These are phyloP conservation scores for Myochromella boudieri DNA, from an alignment of 768 basidiomycete genomes.

Conservation along the genomic window DNA sequence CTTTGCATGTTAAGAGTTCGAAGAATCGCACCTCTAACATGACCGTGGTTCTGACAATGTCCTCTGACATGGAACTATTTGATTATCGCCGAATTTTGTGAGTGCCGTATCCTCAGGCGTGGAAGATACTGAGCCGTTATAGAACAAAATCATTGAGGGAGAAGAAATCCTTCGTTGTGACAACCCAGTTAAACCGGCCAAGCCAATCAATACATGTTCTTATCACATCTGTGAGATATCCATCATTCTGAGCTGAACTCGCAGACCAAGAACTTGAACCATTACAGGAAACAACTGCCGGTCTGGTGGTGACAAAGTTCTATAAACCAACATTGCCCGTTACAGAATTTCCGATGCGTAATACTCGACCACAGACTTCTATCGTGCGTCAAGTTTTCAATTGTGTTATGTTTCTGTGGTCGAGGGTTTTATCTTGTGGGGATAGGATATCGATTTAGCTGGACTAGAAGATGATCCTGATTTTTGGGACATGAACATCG, in stretches of 20 bases:
- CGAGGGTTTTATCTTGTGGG: not conserved
- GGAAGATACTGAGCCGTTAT: not conserved
- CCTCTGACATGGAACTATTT: conserved; percentile 72
- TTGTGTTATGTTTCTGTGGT: not conserved
- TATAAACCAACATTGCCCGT: conserved; percentile 60
- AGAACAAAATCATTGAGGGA: conserved; percentile 72
- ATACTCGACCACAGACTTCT: conserved; percentile 69
- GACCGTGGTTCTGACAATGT: conserved; percentile 72
- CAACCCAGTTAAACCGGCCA: conserved; percentile 64
- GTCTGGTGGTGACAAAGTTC: conserved; percentile 48
- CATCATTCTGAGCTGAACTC: not conserved
- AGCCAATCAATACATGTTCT: conserved; percentile 67
- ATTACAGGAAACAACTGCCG: conserved; percentile 72
- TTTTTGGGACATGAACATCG: conserved; percentile 61
- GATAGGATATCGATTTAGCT: conserved; percentile 63
- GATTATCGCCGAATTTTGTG: conserved; percentile 83
- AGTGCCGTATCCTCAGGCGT: conserved; percentile 16
- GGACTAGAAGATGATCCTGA: conserved; percentile 69
- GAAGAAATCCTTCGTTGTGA: conserved; percentile 59
- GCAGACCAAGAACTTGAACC: not conserved
- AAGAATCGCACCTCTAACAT: conserved; percentile 50
- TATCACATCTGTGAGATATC: conserved; percentile 55
- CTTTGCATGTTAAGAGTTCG: conserved; percentile 41
- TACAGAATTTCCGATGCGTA: conserved; percentile 60
- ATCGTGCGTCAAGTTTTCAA: conserved; percentile 44